Evolutionary conservation across 108 stramenopile genomes (phyloP).

Genomic region (Nitzschia sp.): DNA sequence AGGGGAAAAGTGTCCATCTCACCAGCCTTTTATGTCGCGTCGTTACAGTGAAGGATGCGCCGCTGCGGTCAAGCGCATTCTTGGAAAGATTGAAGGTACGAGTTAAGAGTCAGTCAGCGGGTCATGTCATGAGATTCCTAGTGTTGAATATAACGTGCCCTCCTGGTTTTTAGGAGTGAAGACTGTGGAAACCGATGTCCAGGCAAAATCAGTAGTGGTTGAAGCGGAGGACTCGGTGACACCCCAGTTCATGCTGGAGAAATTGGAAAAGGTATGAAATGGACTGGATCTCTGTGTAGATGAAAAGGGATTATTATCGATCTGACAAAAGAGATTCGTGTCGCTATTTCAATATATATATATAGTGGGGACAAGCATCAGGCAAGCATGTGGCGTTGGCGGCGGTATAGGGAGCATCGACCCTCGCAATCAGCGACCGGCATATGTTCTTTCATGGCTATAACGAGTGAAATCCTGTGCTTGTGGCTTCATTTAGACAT

Average conservation of each 20-base stretch:
- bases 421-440: no score
- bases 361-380: constrained; percentile 18
- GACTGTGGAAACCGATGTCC: constrained; percentile 69
- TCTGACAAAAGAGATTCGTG: background rate
- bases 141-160: background rate
- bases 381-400: constrained; percentile 22
- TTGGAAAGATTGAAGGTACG: constrained; percentile 80
- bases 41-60: constrained; percentile 83
- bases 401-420: background rate
- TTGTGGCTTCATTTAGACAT: no score
- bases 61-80: constrained; percentile 70
- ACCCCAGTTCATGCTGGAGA: constrained; percentile 64
- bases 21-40: no score
- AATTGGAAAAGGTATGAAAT: constrained; percentile 65
- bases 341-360: no score
- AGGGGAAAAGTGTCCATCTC: no score
- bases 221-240: constrained; percentile 56
- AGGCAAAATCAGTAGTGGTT: constrained; percentile 72
- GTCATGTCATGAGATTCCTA: background rate
- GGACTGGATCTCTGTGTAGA: no score
- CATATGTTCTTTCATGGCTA: no score
- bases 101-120: background rate
- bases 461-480: no score
- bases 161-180: constrained; percentile 49
- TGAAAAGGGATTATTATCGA: background rate